Evolutionary conservation across 345 rosid species (phyloP), one percentile per base, ranked within the genome.

Genomic region (Firmiana major): DNA sequence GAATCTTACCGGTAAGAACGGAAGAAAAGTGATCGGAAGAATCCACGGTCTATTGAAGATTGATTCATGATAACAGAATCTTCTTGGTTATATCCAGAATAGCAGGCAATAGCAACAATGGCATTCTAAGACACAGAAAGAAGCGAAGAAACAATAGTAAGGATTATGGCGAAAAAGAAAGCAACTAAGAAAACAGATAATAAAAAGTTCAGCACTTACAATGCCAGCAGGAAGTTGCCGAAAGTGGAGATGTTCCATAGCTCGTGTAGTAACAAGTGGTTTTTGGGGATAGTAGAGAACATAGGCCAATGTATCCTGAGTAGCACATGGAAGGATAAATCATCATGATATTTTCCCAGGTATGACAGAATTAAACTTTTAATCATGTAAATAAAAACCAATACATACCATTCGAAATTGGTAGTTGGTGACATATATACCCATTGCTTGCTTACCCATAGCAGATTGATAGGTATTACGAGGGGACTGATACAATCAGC

Each of bases 401-500:
- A 71, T 40, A 43, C 80, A 71, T 79, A 96, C 98, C 98, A 96
- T 96, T 59, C 97, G 93, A 59, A 96, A 96, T 74, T 96, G 99
- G 88, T 91, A 96, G 82, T 96, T 96, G 45, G 99, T 96, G 77
- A 96, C 99, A 73, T 96, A 96, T 59, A 96, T 93, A 79, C 99
- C 99, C 98, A 96, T 93, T 54, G 99, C 98, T 90, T 96, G 99
- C 88, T 96, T 96, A 58, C 99, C 99, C 98, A 96, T 96, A 42
- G 99, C 98, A 57, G 99, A 96, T 83, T 96, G 99, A 81, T 96
- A 96, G 1, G 98, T 96, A 80, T 96, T 96, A 93, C 99, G 97
- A 1, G 97, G 98, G 64, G 99, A 96, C 99, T 96, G 83, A 64
- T 46, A 4, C 48, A 78, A 84, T 53, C 79, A 78, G 78, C 3